Evolutionary conservation across 2,329 filamentous ascomycete species (phyloP), one percentile per base, ranked within the genome.

Genomic region (Colletotrichum shisoi): DNA sequence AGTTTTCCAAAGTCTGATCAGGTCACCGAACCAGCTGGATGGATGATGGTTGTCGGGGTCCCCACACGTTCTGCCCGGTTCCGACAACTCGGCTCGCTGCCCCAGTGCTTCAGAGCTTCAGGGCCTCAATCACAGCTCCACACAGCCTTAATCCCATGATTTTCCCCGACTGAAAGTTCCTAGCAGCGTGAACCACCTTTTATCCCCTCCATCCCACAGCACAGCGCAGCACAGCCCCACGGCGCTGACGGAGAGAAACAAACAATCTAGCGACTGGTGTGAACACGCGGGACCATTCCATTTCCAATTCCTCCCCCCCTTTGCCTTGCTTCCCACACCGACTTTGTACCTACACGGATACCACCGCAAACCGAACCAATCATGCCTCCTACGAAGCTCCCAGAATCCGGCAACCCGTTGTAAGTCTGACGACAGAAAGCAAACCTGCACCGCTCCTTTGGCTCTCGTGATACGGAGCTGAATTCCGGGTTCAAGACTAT

Each of bases 371-470:
- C 51, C 56, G 21, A 68, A 24, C 61, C 48, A 82, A 34, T 59
- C 48, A 82, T 83, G 81, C 73, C 81, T 70, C 80, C 81, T 12
- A 83, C 81, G 13, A 73, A 81, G 70, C 76, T 83, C 34, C 81
- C 81, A 58, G 79, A 78, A 67, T 82, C 80, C 39, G 81, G 81
- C 44, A 83, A 83, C 67, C 81, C 81, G 48, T 75, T 83, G 81
- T 83, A 76, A 73, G 81, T 79, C 21, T 24, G 48, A 37, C 17
- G 27, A 52, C 17, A 34, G 3, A 17, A 27, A 19, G 3, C 48
- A 27, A 19, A 12, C 49, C 31, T 46, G 40, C 56, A 57, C 34
- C 57, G 34, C 57, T 48, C 49, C 39, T 62, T 34, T 19, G 19
- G 48, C 8, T 1, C n/a, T 37, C 21, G 4, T 44, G 11, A 27